phyloP scores from a whole-genome alignment of 2,329 filamentous ascomycete species.

The Cytospora chrysosperma region DNA sequence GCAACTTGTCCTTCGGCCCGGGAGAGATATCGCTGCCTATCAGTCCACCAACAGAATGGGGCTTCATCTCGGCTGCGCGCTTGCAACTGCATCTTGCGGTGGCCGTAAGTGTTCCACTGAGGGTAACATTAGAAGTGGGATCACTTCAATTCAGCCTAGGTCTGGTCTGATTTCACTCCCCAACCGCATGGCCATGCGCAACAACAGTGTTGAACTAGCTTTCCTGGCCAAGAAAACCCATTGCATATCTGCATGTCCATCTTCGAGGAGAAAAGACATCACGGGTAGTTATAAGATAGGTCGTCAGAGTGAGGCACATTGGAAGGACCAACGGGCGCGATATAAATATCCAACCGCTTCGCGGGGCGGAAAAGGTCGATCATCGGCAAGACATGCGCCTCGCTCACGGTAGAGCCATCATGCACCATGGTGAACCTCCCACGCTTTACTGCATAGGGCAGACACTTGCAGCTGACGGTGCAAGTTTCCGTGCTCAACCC shows the following conservation, averaged over 20 bases:
- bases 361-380: constrained; percentile 16
- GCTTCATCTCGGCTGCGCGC: constrained; percentile 14
- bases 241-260: background rate
- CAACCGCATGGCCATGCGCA: background rate
- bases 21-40: constrained; percentile 10
- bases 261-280: background rate
- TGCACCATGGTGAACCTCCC: constrained; percentile 9
- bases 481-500: constrained; percentile 3
- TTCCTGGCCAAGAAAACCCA: background rate
- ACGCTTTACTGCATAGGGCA: constrained; percentile 5
- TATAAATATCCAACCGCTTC: constrained; percentile 22
- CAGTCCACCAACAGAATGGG: background rate
- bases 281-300: constrained; percentile 9
- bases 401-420: constrained; percentile 12
- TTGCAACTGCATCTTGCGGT: background rate
- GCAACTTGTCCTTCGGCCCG: constrained; percentile 3
- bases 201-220: background rate
- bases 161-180: background rate
- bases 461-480: constrained; percentile 14
- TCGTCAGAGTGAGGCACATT: background rate
- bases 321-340: constrained; percentile 16
- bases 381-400: constrained; percentile 20
- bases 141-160: background rate
- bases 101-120: background rate
- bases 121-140: constrained; percentile 1